These are phyloP conservation scores for Apiospora pterosperma DNA, from an alignment of 2,329 filamentous ascomycete genomes.

Conservation along the genomic window DNA sequence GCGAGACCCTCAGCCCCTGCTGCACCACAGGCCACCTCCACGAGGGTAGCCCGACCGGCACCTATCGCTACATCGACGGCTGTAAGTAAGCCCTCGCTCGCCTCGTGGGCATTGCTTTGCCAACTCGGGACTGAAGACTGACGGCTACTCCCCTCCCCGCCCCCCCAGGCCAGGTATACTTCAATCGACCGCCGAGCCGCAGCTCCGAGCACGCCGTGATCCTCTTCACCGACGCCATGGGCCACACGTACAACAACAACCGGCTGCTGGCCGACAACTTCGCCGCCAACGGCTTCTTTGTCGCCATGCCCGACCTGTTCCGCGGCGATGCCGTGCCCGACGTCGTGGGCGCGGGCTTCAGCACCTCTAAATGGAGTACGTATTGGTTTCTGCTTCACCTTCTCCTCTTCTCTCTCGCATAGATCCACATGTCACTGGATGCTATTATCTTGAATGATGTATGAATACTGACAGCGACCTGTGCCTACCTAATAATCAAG, in stretches of 20 bases:
- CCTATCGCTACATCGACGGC: background rate
- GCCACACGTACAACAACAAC: slow-evolving; percentile 44
- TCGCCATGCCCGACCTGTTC: slow-evolving; percentile 60
- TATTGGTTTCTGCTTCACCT: background rate
- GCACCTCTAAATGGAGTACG: slow-evolving; percentile 28
- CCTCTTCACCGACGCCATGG: slow-evolving; percentile 56
- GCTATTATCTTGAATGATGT: too few relatives aligned
- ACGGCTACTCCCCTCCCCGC: background rate
- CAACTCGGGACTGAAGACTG: background rate
- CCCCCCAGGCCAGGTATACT: slow-evolving; percentile 4
- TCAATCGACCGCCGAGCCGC: slow-evolving; percentile 32
- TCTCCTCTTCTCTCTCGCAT: background rate
- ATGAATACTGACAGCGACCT: background rate
- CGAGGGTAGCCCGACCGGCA: background rate
- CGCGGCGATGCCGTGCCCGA: slow-evolving; percentile 46
- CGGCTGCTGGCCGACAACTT: slow-evolving; percentile 55
- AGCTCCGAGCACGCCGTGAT: slow-evolving; percentile 46
- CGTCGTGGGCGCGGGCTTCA: slow-evolving; percentile 36
- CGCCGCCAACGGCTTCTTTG: slow-evolving; percentile 59
- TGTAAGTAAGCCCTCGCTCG: background rate
- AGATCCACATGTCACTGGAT: too few relatives aligned
- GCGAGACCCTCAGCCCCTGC: slow-evolving; percentile 1
- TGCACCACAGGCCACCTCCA: slow-evolving; percentile 5
- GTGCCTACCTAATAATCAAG: too few relatives aligned
- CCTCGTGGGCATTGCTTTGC: too few relatives aligned